Base-by-base conservation (phyloP, 371 early-diverging fungal species). In the Rhizopus sp. region DNA sequence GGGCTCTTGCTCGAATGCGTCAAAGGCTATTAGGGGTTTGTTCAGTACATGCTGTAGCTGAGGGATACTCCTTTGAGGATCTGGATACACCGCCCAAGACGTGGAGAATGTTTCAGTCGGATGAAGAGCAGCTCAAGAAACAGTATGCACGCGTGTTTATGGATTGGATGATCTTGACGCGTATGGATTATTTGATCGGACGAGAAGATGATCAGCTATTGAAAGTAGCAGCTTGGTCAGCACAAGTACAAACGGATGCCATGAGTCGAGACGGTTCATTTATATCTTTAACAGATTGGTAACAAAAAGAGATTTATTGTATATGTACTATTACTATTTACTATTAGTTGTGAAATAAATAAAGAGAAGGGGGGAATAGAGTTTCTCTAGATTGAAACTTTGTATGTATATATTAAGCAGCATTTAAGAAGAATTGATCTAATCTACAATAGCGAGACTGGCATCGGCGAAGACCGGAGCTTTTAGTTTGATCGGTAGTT, bases 131-230 rank as follows among this genome's bases (percentile, higher is more conserved):
- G 39, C 34, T 63, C 23, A 68, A 68, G 35, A 45, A 62, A 29
- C 15, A 33, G 1, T 73, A 71, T 50, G 75, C 68, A 17, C 69
- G 78, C 34, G 39, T 57, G 0, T 59, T 73, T 42, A 73, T 79
- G 75, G 76, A 76, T 39, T 79, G 77, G 77, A 54, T 62, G 7
- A 64, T 79, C 15, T 56, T 79, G n/a, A 62, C 73, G 1, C 60
- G 77, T 3, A 72, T 76, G 77, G 76, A 79, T 61, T 64, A 66
- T 60, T 62, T 79, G 17, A 46, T 79, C 1, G 80, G 80, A 0
- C 34, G 44, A 9, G 34, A 62, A 16, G 52, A 59, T 2, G 76
- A 75, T 48, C 46, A 16, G 3, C 70, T 66, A 10, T 32, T 74
- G 9, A 67, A 64, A 38, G 72, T 71, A 10, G 74, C 77, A 7